Evolutionary conservation across 2,329 filamentous ascomycete genomes (phyloP).

Genomic region (Neonectria neomacrospora): DNA sequence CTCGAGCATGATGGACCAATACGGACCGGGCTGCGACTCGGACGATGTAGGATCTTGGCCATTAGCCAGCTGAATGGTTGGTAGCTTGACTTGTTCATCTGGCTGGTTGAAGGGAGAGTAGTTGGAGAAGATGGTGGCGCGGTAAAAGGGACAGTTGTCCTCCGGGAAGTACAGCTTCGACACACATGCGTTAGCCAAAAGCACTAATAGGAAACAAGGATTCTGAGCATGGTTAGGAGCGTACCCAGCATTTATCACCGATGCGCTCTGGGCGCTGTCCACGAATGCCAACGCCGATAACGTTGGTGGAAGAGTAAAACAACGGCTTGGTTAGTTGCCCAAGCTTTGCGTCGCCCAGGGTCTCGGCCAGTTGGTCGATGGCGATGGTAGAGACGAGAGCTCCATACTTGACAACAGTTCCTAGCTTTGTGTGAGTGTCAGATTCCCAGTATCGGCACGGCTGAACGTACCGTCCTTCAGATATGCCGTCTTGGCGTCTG

Average conservation of each 20-base stretch:
- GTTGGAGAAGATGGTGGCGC: constrained; percentile 99
- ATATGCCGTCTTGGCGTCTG: constrained; percentile 82
- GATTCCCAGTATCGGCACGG: too few relatives aligned
- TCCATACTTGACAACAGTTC: constrained; percentile 88
- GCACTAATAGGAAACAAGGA: neutral
- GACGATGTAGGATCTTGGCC: constrained; percentile 80
- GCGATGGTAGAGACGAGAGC: constrained; percentile 97
- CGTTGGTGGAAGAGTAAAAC: constrained; percentile 96
- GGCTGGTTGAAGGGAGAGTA: constrained; percentile 99
- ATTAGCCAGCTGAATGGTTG: constrained; percentile 85
- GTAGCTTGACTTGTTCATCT: constrained; percentile 80
- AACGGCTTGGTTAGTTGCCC: constrained; percentile 86
- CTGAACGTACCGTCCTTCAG: constrained; percentile 18
- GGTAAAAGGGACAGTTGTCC: constrained; percentile 98
- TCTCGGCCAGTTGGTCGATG: constrained; percentile 86
- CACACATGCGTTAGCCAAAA: neutral
- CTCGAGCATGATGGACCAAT: constrained; percentile 99
- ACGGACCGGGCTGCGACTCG: constrained; percentile 85
- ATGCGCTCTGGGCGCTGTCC: constrained; percentile 93
- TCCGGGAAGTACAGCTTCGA: constrained; percentile 93
- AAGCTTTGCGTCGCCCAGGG: constrained; percentile 88
- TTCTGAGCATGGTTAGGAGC: constrained; percentile 34
- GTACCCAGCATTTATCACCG: constrained; percentile 98
- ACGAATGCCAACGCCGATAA: constrained; percentile 94
- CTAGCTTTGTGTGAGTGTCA: constrained; percentile 65